Conservation (phyloP, 805 yeast genomes). For the Wickerhamomyces chaumierensis region DNA sequence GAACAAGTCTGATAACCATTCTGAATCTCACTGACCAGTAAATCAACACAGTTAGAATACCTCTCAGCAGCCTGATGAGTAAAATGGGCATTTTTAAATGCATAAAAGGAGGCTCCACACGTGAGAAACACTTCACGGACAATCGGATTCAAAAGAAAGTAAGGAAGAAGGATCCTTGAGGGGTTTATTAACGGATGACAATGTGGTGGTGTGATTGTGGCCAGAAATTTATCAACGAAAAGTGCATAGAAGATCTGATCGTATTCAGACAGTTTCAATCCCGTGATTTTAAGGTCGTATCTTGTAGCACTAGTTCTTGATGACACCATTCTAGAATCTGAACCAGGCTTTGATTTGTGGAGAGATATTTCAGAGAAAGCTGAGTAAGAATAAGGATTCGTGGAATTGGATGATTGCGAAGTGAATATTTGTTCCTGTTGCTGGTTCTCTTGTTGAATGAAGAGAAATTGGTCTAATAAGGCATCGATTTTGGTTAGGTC, state of each 20-base stretch:
- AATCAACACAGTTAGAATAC: constrained; percentile 11
- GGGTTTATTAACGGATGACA: constrained; percentile 13
- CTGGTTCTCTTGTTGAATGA: constrained; percentile 1
- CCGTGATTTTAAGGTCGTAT: constrained; percentile 6
- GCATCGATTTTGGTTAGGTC: constrained; percentile 12
- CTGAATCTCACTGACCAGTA: constrained; percentile 12
- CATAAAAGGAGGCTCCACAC: constrained; percentile 17
- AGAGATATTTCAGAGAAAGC: background rate
- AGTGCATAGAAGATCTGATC: constrained; percentile 13
- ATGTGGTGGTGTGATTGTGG: constrained; percentile 15
- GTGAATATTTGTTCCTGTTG: background rate
- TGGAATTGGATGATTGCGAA: background rate
- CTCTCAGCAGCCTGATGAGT: constrained; percentile 9
- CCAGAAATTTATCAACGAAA: constrained; percentile 12
- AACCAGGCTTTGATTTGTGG: too few relatives aligned
- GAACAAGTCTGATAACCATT: constrained; percentile 5
- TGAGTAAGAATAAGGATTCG: background rate
- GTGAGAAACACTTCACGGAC: constrained; percentile 16
- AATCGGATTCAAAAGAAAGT: constrained; percentile 7
- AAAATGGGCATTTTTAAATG: constrained; percentile 12
- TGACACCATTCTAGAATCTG: background rate
- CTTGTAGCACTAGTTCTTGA: background rate
- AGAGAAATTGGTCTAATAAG: constrained; percentile 3
- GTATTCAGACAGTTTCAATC: constrained; percentile 7
- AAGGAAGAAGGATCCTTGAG: constrained; percentile 10